Base-by-base conservation (phyloP, 2,329 filamentous ascomycete genomes). In the Aspergillus proliferans region DNA sequence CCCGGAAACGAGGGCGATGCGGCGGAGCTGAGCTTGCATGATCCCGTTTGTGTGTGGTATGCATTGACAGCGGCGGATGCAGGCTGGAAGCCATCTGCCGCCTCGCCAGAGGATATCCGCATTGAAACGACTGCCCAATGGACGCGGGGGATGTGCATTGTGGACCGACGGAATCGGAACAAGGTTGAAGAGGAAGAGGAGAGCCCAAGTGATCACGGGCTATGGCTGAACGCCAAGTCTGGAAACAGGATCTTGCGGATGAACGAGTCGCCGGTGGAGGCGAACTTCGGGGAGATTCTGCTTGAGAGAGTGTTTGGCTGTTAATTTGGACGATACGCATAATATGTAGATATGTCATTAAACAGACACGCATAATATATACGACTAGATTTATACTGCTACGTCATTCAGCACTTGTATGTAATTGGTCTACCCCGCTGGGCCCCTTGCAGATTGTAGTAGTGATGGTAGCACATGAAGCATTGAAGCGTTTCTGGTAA, bases 101-200 rank as follows among this genome's bases (percentile, higher is more conserved):
- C 78, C 38, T 72, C 67, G 49, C 82, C 76, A 0, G 86, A 95
- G 68, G 93, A 98, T 66, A 85, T 98, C 48, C 80, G 93, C 18
- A 76, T 98, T 38, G 93, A 98, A 72, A 94, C 90, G 0, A 74
- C 81, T 2, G 93, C 92, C 1, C 93, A 97, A 73, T 98, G 93
- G 93, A 95, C 91, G 42, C 78, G 88, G 49, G 92, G 93, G 1
- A 91, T 93, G 84, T 91, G 90, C 63, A 78, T 97, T 28, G 76
- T 90, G 38, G 93, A 98, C 74, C 78, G 83, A 33, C 79, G 93
- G 50, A 71, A 69, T 40, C 71, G 65, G 52, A 71, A 66, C 47
- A 70, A 61, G 51, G 68, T 59, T 65, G 75, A 53, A 62, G 72
- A 56, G 63, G 76, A 78, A 19, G 73, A 76, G 41, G 78, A 80